Conservation (phyloP, 1,284 basidiomycete genomes). For the Cutaneotrichosporon sp. region DNA sequence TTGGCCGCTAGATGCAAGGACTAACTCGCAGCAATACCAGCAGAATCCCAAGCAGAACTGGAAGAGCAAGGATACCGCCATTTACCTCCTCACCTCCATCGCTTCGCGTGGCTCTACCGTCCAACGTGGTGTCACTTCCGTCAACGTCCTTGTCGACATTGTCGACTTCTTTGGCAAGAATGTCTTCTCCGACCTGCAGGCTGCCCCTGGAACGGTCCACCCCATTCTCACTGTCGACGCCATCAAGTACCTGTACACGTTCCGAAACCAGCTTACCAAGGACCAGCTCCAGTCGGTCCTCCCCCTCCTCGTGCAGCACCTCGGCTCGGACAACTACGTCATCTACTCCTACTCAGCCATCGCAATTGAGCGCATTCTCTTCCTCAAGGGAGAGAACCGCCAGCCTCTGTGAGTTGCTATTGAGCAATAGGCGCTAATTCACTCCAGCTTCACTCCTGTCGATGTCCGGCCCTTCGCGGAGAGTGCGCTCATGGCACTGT, state of each 20-base stretch:
- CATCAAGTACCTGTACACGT: slow-evolving; percentile 88
- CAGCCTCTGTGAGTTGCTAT: slow-evolving; percentile 59
- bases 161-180: slow-evolving; percentile 93
- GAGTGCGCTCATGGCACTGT: slow-evolving; percentile 67
- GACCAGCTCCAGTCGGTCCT: slow-evolving; percentile 87
- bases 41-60: slow-evolving; percentile 66
- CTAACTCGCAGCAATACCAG: slow-evolving; percentile 50
- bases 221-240: slow-evolving; percentile 94
- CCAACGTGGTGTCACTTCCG: slow-evolving; percentile 86
- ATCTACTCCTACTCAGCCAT: slow-evolving; percentile 58
- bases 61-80: slow-evolving; percentile 94
- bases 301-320: slow-evolving; percentile 79
- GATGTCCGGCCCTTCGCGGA: slow-evolving; percentile 81
- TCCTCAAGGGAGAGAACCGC: slow-evolving; percentile 67
- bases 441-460: slow-evolving; percentile 68
- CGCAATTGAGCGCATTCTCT: slow-evolving; percentile 81
- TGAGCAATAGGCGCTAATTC: neutral
- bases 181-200: slow-evolving; percentile 82
- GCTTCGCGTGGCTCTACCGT: slow-evolving; percentile 81
- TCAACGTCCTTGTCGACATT: slow-evolving; percentile 86
- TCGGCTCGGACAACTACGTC: slow-evolving; percentile 75
- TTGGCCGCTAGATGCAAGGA: neutral
- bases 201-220: slow-evolving; percentile 63
- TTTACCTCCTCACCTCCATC: slow-evolving; percentile 86
- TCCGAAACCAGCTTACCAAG: slow-evolving; percentile 96